Base-by-base conservation (phyloP, 371 early-diverging fungal species). In the Apophysomyces sp. region DNA sequence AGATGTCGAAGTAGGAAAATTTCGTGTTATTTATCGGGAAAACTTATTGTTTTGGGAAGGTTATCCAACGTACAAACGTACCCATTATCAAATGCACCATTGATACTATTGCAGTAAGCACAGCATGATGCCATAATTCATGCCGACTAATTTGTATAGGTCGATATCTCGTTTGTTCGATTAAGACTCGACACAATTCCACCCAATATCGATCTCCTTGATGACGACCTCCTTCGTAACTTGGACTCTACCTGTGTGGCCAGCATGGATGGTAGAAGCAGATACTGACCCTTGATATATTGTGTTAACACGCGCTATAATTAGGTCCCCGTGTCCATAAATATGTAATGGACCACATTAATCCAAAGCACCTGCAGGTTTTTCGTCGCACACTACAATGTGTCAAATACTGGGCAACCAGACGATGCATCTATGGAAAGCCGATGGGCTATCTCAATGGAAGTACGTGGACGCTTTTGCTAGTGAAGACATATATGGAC, bases 141-240 rank as follows among this genome's bases (percentile, higher is more conserved):
- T 21, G 34, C 58, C 40, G 34, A 56, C 28, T 30, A 15, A 4
- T 32, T n/a, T n/a, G 13, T 30, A 12, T 31, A 75, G 70, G 61
- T 73, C 28, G 80, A 79, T 52, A 76, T 79, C 7, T 72, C 74
- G 1, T 79, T 79, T 67, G 73, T 71, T 29, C 67, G 74, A 13
- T 21, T 79, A 7, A 62, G 44, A n/a, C 21, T 49, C 9, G 13
- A 24, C 2, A 60, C 52, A 0, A 39, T 74, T 9, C 51, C 64
- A 0, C 44, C 55, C 2, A 54, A 62, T 13, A 57, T 76, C 13
- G 52, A 76, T 40, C 21, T 76, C 8, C 54, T 76, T 32, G 71
- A 76, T 18, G 71, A 79, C 56, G n/a, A 12, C 8, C 18, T 70
- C 3, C 49, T 79, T 3, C 39, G 49, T 5, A 66, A 49, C 3